Evolutionary conservation across 441 rosid species (phyloP).

Genomic region (Populus hybrid): DNA sequence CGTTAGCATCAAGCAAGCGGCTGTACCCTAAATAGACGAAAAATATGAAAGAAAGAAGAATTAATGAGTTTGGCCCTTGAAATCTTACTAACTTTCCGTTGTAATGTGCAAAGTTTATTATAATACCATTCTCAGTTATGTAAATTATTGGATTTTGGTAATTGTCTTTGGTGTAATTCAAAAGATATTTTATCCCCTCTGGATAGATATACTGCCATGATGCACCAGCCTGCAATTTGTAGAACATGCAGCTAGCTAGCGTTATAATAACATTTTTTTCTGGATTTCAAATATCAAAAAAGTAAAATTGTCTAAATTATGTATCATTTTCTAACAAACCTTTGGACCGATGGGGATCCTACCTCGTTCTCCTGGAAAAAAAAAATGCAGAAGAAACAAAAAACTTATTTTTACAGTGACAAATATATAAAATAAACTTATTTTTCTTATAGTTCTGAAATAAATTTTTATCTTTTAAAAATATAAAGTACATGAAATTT

Average conservation of each 20-base stretch:
- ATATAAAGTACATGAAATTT: too few relatives aligned
- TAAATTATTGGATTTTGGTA: background rate
- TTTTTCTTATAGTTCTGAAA: too few relatives aligned
- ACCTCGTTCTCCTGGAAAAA: background rate
- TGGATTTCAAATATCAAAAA: background rate
- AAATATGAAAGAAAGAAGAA: background rate
- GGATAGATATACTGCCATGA: background rate
- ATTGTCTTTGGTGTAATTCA: background rate
- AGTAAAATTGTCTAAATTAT: too few relatives aligned
- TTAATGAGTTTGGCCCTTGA: background rate
- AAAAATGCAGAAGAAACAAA: too few relatives aligned
- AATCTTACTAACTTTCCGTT: background rate
- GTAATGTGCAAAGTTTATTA: background rate
- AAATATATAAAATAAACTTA: too few relatives aligned
- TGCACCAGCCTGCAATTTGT: background rate
- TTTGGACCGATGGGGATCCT: background rate
- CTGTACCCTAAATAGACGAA: background rate
- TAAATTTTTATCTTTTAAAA: too few relatives aligned
- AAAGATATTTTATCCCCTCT: background rate
- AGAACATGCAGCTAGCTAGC: background rate
- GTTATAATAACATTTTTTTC: background rate
- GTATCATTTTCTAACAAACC: background rate
- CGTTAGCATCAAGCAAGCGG: background rate
- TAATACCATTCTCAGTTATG: background rate
- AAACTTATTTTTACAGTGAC: too few relatives aligned